These are phyloP conservation scores for Lipomyces yamanashiensis DNA, from an alignment of 805 yeast genomes.

Conservation along the genomic window DNA sequence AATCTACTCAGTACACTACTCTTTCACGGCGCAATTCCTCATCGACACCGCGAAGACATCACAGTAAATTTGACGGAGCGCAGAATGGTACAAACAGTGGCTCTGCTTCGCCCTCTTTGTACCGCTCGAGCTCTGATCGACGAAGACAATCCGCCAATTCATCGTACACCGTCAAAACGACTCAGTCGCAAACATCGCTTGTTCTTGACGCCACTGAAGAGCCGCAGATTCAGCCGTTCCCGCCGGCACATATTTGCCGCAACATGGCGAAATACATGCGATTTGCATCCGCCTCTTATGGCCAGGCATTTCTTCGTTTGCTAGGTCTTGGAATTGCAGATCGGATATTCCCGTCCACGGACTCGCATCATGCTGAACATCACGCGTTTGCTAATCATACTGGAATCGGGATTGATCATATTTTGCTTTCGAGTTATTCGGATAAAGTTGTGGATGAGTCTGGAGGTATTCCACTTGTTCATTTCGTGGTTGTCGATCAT, in stretches of 20 bases:
- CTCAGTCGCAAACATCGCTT: slow-evolving; percentile 35
- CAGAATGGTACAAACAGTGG: slow-evolving; percentile 1
- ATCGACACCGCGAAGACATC: slow-evolving; percentile 2
- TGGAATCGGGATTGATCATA: slow-evolving; percentile 41
- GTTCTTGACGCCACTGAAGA: slow-evolving; percentile 30
- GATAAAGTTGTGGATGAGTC: slow-evolving; percentile 39
- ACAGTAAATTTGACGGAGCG: not conserved
- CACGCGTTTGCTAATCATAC: slow-evolving; percentile 45
- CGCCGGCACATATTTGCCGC: slow-evolving; percentile 41
- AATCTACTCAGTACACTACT: not conserved
- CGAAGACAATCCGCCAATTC: slow-evolving; percentile 24
- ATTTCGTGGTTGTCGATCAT: slow-evolving; percentile 44
- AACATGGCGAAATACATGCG: slow-evolving; percentile 44
- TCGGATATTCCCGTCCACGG: slow-evolving; percentile 37
- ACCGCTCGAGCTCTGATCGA: not conserved
- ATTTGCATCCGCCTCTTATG: slow-evolving; percentile 46
- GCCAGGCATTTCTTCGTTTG: slow-evolving; percentile 44
- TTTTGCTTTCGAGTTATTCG: slow-evolving; percentile 43
- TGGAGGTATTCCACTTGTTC: slow-evolving; percentile 44
- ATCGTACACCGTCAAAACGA: slow-evolving; percentile 24
- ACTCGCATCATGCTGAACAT: slow-evolving; percentile 43
- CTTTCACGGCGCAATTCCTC: slow-evolving; percentile 22
- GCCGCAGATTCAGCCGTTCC: slow-evolving; percentile 37
- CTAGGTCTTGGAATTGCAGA: slow-evolving; percentile 41
- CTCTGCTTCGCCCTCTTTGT: slow-evolving; percentile 5